Evolutionary conservation across 495 filamentous ascomycete genomes (phyloP).

Genomic region (Xylaria telfairii): DNA sequence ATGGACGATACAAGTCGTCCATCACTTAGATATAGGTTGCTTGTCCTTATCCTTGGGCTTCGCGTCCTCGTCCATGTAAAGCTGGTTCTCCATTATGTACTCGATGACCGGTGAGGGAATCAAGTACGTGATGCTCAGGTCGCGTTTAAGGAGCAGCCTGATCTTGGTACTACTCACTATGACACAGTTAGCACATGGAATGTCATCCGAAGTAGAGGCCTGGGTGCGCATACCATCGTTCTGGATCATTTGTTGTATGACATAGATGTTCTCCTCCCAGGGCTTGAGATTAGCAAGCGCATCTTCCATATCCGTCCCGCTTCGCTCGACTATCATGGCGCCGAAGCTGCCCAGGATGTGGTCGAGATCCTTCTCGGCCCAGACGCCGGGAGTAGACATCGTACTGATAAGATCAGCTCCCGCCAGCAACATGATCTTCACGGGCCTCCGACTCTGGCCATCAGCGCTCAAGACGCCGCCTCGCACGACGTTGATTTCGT

Average conservation of each 20-base stretch:
- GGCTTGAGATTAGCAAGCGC: conserved; percentile 76
- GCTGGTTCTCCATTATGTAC: conserved; percentile 76
- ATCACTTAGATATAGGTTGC: conserved; percentile 27
- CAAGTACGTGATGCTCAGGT: conserved; percentile 71
- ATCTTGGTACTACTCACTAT: conserved; percentile 85
- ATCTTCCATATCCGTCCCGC: conserved; percentile 87
- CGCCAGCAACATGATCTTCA: conserved; percentile 75
- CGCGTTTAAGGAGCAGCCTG: conserved; percentile 77
- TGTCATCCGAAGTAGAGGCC: not conserved
- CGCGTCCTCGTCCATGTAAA: conserved; percentile 72
- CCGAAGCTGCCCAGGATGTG: conserved; percentile 88
- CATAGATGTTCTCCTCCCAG: conserved; percentile 75
- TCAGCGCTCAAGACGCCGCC: conserved; percentile 72
- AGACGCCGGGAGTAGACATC: conserved; percentile 64
- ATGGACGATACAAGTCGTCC: not conserved
- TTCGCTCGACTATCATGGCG: conserved; percentile 87
- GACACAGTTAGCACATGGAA: conserved; percentile 34
- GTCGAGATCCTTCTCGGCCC: conserved; percentile 81
- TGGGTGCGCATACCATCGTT: conserved; percentile 51
- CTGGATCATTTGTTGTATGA: conserved; percentile 86
- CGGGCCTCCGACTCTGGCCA: conserved; percentile 56
- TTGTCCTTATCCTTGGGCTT: conserved; percentile 45
- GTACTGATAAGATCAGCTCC: conserved; percentile 89
- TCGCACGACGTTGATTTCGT: conserved; percentile 82
- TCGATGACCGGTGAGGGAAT: conserved; percentile 62